Conservation (phyloP, 2,329 filamentous ascomycete species). For the Aspergillus sp. region DNA sequence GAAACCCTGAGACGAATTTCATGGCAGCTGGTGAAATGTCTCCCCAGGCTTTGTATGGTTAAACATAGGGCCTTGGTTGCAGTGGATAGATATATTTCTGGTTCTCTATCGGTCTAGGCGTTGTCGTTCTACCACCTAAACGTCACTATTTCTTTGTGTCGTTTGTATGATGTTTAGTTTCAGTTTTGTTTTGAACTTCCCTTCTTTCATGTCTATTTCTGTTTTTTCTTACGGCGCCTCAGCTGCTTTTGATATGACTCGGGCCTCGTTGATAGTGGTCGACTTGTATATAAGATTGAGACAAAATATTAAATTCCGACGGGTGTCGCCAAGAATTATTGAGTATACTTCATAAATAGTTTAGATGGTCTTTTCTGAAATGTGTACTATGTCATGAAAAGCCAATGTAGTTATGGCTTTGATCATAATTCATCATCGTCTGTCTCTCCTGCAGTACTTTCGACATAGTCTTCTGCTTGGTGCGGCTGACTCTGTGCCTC, state of each 20-base stretch:
- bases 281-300: constrained; percentile 33
- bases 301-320: constrained; percentile 8
- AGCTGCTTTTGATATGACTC: constrained; percentile 15
- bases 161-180: constrained; percentile 14
- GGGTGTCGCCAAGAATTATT: not conserved
- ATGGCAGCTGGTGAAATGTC: constrained; percentile 61
- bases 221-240: constrained; percentile 17
- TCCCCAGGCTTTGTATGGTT: constrained; percentile 34
- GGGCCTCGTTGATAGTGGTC: constrained; percentile 19
- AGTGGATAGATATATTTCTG: constrained; percentile 17
- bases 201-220: constrained; percentile 14
- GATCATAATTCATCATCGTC: constrained; percentile 39
- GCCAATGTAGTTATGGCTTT: not conserved
- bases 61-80: constrained; percentile 10
- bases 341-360: not conserved
- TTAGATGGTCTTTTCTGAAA: too few relatives aligned
- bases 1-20: constrained; percentile 70
- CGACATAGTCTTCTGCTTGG: constrained; percentile 10
- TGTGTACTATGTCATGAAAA: not conserved
- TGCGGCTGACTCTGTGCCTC: constrained; percentile 3
- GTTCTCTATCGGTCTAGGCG: constrained; percentile 29
- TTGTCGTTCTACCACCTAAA: constrained; percentile 32
- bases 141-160: constrained; percentile 18
- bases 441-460: constrained; percentile 28
- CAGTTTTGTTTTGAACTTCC: constrained; percentile 17